Evolutionary conservation across 441 rosid species (phyloP), one percentile per base, ranked within the genome.

Genomic region (Bruguiera hainesii): DNA sequence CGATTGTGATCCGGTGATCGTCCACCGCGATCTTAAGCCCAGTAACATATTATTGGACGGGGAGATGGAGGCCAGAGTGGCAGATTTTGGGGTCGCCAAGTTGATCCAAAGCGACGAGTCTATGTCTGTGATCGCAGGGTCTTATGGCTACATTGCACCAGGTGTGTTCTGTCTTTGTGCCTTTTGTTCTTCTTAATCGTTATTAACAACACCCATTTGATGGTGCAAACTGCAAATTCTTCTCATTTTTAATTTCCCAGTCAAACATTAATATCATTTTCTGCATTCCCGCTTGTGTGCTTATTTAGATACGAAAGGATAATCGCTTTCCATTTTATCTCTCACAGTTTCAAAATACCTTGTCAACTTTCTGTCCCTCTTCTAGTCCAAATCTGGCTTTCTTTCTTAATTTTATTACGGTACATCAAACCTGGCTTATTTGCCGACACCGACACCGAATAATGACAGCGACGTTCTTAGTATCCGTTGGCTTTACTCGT

Each of bases 111-210:
- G 85, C 28, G 88, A 94, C 0, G 98, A 94, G 80, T 91, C 99
- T 21, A 94, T 94, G 99, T 94, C 99, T 18, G 99, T 91, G 33
- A 90, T 94, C 3, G 99, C 99, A 3, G 99, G 99, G 0, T 94
- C 99, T 37, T 94, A 88, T 70, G 99, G 99, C 75, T 94, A 94
- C 85, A 94, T 94, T 71, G 99, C 99, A 11, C 99, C 99, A 61
- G 99, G 99, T 93, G 58, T 73, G 78, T 61, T 3, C 23, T 7
- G n/a, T 19, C 39, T 63, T 11, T 1, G 10, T 2, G 9, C 9
- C 33, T 11, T 2, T 0, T 51, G 23, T 7, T 51, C 7, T 7
- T 51, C 7, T 3, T 7, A 19, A 5, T 19, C 23, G 7, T 51
- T n/a, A 18, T 46, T 18, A 26, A 1, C 11, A 20, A n/a, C 56